These are phyloP conservation scores for Citrullus colocynthis DNA, from an alignment of 306 rosid genomes.

Conservation along the genomic window DNA sequence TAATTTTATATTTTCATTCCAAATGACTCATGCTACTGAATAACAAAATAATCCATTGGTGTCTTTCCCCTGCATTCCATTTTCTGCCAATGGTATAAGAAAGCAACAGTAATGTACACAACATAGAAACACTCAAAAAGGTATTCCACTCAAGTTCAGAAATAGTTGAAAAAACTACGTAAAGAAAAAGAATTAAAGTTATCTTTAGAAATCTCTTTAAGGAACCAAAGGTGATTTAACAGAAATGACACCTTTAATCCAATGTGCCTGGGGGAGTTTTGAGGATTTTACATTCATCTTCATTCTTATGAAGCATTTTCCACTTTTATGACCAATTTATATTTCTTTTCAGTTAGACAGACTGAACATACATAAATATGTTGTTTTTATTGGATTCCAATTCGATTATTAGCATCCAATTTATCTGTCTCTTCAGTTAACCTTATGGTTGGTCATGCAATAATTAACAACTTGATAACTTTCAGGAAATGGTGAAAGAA, in stretches of 20 bases:
- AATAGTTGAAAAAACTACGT: background rate
- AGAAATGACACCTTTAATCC: background rate
- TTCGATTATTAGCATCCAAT: background rate
- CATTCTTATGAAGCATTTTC: background rate
- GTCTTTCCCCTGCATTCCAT: background rate
- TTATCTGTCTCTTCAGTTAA: no score
- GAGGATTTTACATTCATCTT: background rate
- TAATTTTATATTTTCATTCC: background rate
- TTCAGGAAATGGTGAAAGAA: constrained; percentile 96
- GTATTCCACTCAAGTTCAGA: background rate
- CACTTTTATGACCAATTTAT: background rate
- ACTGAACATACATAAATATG: background rate
- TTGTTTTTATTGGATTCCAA: background rate
- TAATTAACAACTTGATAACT: constrained; percentile 6
- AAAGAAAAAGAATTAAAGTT: background rate
- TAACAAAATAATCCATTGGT: background rate
- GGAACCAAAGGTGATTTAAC: background rate
- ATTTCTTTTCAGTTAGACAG: background rate
- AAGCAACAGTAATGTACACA: background rate
- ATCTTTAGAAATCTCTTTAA: background rate
- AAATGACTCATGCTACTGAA: background rate
- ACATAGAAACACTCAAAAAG: background rate
- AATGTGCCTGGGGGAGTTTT: background rate
- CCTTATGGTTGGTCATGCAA: background rate
- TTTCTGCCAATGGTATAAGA: background rate